phyloP scores from a whole-genome alignment of 306 rosid genomes.

The Begonia fuchsioides region DNA sequence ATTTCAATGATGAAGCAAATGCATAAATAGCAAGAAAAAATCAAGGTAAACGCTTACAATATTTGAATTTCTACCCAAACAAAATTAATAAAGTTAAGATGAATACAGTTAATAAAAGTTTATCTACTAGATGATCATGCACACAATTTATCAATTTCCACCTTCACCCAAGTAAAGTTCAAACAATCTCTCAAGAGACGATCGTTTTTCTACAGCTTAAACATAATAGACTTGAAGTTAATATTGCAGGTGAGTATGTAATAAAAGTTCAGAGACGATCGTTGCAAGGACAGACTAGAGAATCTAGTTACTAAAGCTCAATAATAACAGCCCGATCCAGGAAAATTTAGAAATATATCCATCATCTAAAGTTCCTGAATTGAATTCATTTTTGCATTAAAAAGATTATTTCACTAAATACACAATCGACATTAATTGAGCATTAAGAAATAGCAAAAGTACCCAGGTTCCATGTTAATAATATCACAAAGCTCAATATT shows the following conservation, averaged over 20 bases:
- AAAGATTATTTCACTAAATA: not conserved
- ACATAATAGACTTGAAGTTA: too few relatives aligned
- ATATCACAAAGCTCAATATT: conserved; percentile 89
- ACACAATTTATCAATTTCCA: too few relatives aligned
- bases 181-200: too few relatives aligned
- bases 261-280: too few relatives aligned
- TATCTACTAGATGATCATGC: too few relatives aligned
- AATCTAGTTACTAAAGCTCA: too few relatives aligned
- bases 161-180: too few relatives aligned
- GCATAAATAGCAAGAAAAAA: not conserved
- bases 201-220: too few relatives aligned
- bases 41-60: not conserved
- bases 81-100: not conserved
- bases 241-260: too few relatives aligned
- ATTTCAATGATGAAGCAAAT: not conserved
- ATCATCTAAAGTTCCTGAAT: not conserved
- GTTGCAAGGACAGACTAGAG: too few relatives aligned
- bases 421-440: not conserved
- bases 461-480: conserved; percentile 80
- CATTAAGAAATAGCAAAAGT: not conserved
- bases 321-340: too few relatives aligned
- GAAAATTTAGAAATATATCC: not conserved
- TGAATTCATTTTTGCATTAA: not conserved
- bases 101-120: not conserved
- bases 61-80: not conserved